phyloP scores from a whole-genome alignment of 371 early-diverging fungal species.

The Mucor racemosus region DNA sequence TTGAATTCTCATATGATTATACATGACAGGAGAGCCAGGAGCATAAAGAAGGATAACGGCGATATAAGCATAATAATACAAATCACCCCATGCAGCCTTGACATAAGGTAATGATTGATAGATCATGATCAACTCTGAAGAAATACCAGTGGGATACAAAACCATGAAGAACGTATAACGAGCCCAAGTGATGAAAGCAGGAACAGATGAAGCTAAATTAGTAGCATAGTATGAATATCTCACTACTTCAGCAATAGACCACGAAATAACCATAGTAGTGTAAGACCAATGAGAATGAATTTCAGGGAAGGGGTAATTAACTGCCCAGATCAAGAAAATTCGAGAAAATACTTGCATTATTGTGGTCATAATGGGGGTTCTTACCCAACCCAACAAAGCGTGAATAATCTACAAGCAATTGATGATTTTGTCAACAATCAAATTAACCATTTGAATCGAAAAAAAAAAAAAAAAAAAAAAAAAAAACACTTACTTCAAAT shows the following conservation, averaged over 20 bases:
- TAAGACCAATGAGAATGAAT: constrained; percentile 68
- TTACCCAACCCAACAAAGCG: constrained; percentile 66
- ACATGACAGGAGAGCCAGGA: constrained; percentile 81
- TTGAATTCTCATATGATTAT: constrained; percentile 89
- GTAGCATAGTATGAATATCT: constrained; percentile 87
- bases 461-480: background rate
- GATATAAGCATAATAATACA: constrained; percentile 60
- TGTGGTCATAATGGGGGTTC: constrained; percentile 81
- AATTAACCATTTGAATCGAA: background rate
- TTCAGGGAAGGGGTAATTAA: constrained; percentile 68
- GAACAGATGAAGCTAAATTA: constrained; percentile 58
- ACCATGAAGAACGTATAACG: constrained; percentile 88
- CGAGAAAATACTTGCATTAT: constrained; percentile 86
- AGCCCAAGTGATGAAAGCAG: constrained; percentile 65
- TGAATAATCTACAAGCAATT: constrained; percentile 22
- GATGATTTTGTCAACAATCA: background rate
- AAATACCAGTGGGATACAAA: constrained; percentile 93
- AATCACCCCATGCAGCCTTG: constrained; percentile 39
- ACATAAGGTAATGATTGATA: constrained; percentile 72
- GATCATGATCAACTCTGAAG: constrained; percentile 78
- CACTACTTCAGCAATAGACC: constrained; percentile 88
- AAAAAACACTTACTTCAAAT: constrained; percentile 61
- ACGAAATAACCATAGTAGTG: constrained; percentile 84
- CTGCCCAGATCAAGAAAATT: constrained; percentile 81
- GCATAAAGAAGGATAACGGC: constrained; percentile 65